Evolutionary conservation across 495 filamentous ascomycete genomes (phyloP), one percentile per base, ranked within the genome.

Genomic region (Opeltia flavorubescens): DNA sequence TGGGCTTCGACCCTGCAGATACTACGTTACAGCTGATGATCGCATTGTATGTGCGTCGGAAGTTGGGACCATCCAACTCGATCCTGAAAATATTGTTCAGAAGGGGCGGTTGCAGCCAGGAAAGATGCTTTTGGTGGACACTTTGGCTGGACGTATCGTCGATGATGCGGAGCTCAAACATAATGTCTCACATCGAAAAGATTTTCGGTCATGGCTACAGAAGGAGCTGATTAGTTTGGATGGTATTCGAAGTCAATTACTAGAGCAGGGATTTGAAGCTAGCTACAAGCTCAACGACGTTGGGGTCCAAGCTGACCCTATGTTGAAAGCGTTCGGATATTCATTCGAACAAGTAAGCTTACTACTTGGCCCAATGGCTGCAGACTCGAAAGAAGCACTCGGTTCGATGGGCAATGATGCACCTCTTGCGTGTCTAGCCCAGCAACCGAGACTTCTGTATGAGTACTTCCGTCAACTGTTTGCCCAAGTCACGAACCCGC

Each of bases 391-490:
- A 68, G 91, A 99, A 65, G 93, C 91, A n/a, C 75, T 99, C 24
- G 91, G 91, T 28, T 99, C 91, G 46, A 99, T 99, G 91, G 91
- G 91, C 55, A 99, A 99, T 62, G 91, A 99, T 71, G 86, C 87
- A 31, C 91, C 91, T 13, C 67, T 99, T 54, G 91, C 91, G 24
- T 95, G 89, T 63, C 74, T 99, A 52, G 83, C 91, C 25, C 75
- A 80, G 41, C 83, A 91, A 46, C 89, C 91, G 46, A 86, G 89
- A 55, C 71, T 96, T 46, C 77, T 96, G 33, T 94, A 86, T 61
- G 91, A 99, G 63, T 99, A 99, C 65, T 99, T 96, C 81, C 81
- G 93, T 26, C 86, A 99, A 68, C 81, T 99, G 26, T 99, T 99
- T 61, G 91, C 91, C 7, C 91, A 99, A 70, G 91, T 99, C 63